These are phyloP conservation scores for Dillenia suffruticosa DNA, from an alignment of 164 flowering plant genomes.

Conservation along the genomic window DNA sequence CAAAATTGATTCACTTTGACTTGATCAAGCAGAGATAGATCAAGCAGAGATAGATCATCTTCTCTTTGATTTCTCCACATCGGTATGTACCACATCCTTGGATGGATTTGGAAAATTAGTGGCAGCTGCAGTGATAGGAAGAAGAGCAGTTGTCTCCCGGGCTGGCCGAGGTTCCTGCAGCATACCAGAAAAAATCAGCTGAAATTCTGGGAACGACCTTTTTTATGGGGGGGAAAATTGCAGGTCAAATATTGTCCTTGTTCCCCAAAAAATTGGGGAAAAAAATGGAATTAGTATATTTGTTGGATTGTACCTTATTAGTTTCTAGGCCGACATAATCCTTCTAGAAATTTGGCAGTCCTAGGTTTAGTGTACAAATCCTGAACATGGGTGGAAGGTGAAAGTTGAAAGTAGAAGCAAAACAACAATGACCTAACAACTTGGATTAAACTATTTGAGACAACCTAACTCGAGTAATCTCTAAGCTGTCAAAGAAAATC, in stretches of 20 bases:
- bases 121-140: constrained; percentile 6
- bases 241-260: background rate
- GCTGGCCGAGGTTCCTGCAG: constrained; percentile 47
- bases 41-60: constrained; percentile 17
- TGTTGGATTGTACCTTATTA: background rate
- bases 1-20: constrained; percentile 16
- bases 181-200: background rate
- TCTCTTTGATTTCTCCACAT: constrained; percentile 22
- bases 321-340: too few species aligned
- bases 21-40: background rate
- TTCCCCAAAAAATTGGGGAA: background rate
- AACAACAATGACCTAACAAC: background rate
- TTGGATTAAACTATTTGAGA: background rate
- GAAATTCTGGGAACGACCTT: background rate
- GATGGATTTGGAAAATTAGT: constrained; percentile 15
- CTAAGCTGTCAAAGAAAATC: background rate
- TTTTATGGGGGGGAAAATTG: too few species aligned
- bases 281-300: background rate
- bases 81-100: constrained; percentile 19
- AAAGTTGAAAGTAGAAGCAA: background rate
- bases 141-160: constrained; percentile 28
- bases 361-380: too few species aligned
- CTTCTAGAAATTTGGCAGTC: too few species aligned
- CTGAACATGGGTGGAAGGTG: too few species aligned
- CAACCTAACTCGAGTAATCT: background rate